Conservation (phyloP, 2,329 filamentous ascomycete species). For the Botrytis hyacinthi region DNA sequence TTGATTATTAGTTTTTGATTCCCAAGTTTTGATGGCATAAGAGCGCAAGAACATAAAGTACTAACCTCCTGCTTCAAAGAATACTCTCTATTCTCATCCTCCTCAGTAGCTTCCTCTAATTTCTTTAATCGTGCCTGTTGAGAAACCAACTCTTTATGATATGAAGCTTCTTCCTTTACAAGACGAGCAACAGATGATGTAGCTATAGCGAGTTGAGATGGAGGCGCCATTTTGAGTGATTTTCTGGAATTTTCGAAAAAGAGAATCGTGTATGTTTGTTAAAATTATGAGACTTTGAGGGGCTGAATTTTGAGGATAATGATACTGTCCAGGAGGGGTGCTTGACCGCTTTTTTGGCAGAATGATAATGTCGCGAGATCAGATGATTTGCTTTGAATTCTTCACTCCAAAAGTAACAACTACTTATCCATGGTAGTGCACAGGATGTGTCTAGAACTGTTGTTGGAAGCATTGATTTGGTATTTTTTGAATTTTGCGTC, state of each 20-base stretch:
- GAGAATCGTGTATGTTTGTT: background rate
- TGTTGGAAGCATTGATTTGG: background rate
- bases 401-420: background rate
- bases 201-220: conserved; percentile 73
- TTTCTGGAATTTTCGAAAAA: background rate
- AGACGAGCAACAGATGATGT: conserved; percentile 78
- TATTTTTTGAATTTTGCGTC: background rate
- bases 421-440: background rate
- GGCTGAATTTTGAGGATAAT: background rate
- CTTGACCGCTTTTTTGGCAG: conserved; percentile 14
- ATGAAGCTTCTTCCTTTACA: conserved; percentile 87
- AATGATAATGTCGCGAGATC: background rate
- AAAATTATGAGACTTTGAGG: background rate
- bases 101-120: conserved; percentile 49
- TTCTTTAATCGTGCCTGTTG: conserved; percentile 71
- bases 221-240: conserved; percentile 64
- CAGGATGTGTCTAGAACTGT: background rate
- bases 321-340: background rate
- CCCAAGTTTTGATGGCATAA: background rate
- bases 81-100: conserved; percentile 74
- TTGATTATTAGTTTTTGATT: conserved; percentile 12
- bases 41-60: conserved; percentile 13
- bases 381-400: background rate
- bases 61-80: conserved; percentile 82
- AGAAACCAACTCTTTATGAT: conserved; percentile 78